phyloP scores from a whole-genome alignment of 768 basidiomycete genomes.

The Melanogaster broomeanus region DNA sequence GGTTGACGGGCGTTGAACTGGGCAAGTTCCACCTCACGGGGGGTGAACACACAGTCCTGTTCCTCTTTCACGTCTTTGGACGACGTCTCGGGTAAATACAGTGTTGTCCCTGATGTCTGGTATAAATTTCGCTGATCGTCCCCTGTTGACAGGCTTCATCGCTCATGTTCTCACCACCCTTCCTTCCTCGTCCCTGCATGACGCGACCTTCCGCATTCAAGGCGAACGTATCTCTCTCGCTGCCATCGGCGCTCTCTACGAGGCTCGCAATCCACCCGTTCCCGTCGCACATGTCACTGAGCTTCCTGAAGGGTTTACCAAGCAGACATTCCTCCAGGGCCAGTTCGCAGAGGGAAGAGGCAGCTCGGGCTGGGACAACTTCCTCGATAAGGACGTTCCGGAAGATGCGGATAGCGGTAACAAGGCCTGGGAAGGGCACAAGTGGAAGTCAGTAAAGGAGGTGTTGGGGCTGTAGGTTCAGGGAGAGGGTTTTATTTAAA shows the following conservation, averaged over 20 bases:
- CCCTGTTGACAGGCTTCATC: conserved; percentile 32
- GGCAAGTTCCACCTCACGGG: conserved; percentile 36
- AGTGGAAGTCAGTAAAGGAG: conserved; percentile 32
- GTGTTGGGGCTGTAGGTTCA: conserved; percentile 22
- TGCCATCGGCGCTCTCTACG: conserved; percentile 30
- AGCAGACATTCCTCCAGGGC: conserved; percentile 32
- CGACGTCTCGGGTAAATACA: conserved; percentile 34
- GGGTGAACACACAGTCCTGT: conserved; percentile 31
- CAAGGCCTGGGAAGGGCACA: conserved; percentile 34
- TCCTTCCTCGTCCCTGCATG: conserved; percentile 22
- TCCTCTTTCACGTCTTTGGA: conserved; percentile 34
- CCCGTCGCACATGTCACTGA: conserved; percentile 23
- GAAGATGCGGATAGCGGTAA: conserved; percentile 34
- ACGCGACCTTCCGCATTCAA: conserved; percentile 37
- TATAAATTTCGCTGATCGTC: not conserved
- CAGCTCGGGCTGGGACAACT: conserved; percentile 38
- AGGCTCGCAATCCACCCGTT: conserved; percentile 16
- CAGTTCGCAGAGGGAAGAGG: conserved; percentile 29
- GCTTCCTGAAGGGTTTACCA: conserved; percentile 30
- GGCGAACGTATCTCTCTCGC: conserved; percentile 33
- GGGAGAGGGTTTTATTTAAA: not conserved
- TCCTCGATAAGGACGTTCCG: conserved; percentile 26
- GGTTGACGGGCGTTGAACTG: conserved; percentile 28
- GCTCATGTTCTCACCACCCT: conserved; percentile 36
- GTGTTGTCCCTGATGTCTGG: conserved; percentile 9